A percentile compares a stretch with the other conserved stretches of the same genome.
phyloP scores from a whole-genome alignment of 164 flowering plant genomes.

The Sextonia rubra region DNA sequence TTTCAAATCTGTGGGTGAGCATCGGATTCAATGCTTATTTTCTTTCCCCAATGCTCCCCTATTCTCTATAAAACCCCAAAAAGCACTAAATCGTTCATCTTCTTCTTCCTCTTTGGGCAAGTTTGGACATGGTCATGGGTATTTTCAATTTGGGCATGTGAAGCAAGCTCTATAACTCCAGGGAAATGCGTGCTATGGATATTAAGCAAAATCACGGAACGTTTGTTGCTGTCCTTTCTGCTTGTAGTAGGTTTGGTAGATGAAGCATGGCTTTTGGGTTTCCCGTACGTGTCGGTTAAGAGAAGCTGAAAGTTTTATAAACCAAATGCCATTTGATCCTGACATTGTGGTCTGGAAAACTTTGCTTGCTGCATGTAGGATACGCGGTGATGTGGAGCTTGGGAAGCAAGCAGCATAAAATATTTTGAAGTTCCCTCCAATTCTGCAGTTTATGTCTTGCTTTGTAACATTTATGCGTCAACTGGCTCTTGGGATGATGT shows the following conservation, averaged over 20 bases:
- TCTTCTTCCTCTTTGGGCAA: no score
- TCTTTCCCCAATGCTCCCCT: no score
- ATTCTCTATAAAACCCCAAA: no score
- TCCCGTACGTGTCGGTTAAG: slow-evolving; percentile 47
- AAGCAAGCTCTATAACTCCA: slow-evolving; percentile 44
- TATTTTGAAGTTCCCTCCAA: slow-evolving; percentile 48
- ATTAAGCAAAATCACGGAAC: slow-evolving; percentile 56
- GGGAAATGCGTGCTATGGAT: slow-evolving; percentile 36
- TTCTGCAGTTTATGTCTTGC: slow-evolving; percentile 55
- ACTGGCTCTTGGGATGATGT: slow-evolving; percentile 49
- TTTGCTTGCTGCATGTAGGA: slow-evolving; percentile 60
- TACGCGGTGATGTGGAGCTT: slow-evolving; percentile 41
- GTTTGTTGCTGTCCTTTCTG: slow-evolving; percentile 58
- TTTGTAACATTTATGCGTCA: slow-evolving; percentile 58
- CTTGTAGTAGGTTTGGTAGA: slow-evolving; percentile 66
- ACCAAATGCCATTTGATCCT: slow-evolving; percentile 45
- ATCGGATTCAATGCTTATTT: no score
- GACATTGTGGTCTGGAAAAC: slow-evolving; percentile 61
- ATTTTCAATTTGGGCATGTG: slow-evolving; percentile 54
- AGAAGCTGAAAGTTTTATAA: slow-evolving; percentile 56
- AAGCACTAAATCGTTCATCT: no score
- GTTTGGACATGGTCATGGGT: no score
- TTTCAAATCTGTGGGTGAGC: no score
- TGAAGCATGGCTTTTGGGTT: slow-evolving; percentile 58
- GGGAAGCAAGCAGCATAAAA: slow-evolving; percentile 55